phyloP scores from a whole-genome alignment of 805 yeast genomes.

The Metschnikowia similis region DNA sequence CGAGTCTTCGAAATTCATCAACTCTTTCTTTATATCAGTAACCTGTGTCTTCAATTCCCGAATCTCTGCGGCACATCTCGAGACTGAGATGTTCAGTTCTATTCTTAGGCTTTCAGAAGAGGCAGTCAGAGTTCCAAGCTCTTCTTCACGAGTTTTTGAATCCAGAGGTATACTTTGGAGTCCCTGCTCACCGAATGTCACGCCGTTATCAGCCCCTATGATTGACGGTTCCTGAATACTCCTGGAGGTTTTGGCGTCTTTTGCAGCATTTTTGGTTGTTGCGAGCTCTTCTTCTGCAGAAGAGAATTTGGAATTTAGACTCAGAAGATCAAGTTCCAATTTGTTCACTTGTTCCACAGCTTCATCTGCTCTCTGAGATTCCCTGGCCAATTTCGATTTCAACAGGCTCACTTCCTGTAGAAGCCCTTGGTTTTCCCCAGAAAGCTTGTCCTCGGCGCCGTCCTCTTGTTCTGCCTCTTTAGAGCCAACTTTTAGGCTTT shows the following conservation, averaged over 20 bases:
- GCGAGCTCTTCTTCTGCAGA: neutral
- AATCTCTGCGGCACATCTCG: neutral
- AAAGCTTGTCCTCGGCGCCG: neutral
- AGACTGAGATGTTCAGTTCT: neutral
- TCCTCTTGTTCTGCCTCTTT: neutral
- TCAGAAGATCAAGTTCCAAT: neutral
- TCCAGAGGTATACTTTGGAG: neutral
- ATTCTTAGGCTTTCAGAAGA: neutral
- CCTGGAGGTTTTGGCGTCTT: conserved; percentile 4
- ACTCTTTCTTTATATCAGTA: neutral
- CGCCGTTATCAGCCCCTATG: neutral
- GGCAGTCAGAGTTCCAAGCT: neutral
- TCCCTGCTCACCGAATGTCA: neutral
- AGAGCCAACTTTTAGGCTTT: neutral
- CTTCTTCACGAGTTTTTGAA: neutral
- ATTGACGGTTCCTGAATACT: neutral
- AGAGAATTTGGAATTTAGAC: neutral
- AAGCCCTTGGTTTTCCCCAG: neutral
- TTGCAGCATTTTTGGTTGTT: neutral
- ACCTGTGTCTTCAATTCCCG: neutral
- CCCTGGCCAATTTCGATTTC: neutral
- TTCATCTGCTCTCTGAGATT: neutral
- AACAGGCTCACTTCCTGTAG: neutral
- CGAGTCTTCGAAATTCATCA: neutral
- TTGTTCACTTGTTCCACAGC: neutral